These are phyloP conservation scores for Boletus tylopilopsis DNA, from an alignment of 768 basidiomycete genomes.

Conservation along the genomic window DNA sequence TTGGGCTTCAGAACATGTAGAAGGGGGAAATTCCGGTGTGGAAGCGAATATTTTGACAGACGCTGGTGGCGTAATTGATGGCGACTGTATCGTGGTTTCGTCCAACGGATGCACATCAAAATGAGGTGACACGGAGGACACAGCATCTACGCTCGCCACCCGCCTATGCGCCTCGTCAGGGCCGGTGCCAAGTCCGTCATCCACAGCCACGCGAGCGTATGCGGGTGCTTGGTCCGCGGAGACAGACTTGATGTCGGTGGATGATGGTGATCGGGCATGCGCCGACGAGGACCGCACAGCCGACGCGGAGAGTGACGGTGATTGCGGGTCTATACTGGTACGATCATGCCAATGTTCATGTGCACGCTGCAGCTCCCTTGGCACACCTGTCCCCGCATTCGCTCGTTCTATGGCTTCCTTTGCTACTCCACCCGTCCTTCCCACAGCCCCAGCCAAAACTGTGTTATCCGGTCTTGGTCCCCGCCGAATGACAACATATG, in stretches of 20 bases:
- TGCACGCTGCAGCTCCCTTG: constrained; percentile 25
- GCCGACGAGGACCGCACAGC: constrained; percentile 3
- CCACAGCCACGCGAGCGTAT: constrained; percentile 15
- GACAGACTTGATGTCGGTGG: constrained; percentile 18
- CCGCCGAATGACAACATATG: constrained; percentile 84
- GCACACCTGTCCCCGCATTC: constrained; percentile 12
- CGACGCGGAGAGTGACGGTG: constrained; percentile 20
- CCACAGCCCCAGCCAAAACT: constrained; percentile 8
- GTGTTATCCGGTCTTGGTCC: constrained; percentile 57
- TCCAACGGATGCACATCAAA: constrained; percentile 18
- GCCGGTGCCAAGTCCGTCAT: constrained; percentile 17
- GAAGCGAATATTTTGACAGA: constrained; percentile 7
- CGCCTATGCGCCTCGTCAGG: constrained; percentile 14
- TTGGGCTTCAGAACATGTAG: background rate
- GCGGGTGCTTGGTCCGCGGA: constrained; percentile 20
- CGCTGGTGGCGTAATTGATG: constrained; percentile 14
- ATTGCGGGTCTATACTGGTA: constrained; percentile 22
- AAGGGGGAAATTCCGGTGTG: constrained; percentile 1
- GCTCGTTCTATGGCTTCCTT: constrained; percentile 29
- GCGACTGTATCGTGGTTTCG: constrained; percentile 8
- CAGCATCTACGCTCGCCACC: constrained; percentile 15
- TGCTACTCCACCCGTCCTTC: constrained; percentile 30
- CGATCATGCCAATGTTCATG: constrained; percentile 18
- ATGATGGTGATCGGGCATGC: constrained; percentile 13
- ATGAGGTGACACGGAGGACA: constrained; percentile 23